Evolutionary conservation across 805 yeast genomes (phyloP).

Genomic region (Kodamaea fukazawae): DNA sequence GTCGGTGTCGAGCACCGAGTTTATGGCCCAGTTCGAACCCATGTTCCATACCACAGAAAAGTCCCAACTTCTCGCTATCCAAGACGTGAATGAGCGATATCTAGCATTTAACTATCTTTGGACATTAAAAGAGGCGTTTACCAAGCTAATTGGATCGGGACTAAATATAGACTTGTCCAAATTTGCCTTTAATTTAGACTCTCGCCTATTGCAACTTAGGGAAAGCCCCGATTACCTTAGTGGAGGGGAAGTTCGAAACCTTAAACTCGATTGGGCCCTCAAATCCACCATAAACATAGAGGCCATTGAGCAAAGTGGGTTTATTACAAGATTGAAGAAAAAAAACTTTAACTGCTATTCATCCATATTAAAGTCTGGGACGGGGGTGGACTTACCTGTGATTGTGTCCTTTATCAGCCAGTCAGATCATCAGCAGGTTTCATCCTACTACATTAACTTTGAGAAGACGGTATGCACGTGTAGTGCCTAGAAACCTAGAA

Average conservation of each 20-base stretch:
- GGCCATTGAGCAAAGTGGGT: conserved; percentile 2
- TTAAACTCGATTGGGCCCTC: background rate
- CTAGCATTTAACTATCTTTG: conserved; percentile 56
- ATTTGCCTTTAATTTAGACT: conserved; percentile 7
- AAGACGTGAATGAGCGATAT: conserved; percentile 18
- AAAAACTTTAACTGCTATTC: conserved; percentile 8
- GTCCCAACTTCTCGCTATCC: conserved; percentile 20
- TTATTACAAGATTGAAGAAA: conserved; percentile 4
- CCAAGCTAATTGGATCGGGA: conserved; percentile 67
- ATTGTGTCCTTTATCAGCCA: conserved; percentile 10
- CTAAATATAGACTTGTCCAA: conserved; percentile 15
- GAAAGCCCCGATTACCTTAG: too few relatives aligned
- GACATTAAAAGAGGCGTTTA: conserved; percentile 78
- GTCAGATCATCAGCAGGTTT: background rate
- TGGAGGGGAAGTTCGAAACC: background rate
- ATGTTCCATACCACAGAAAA: conserved; percentile 41
- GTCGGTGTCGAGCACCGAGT: conserved; percentile 21
- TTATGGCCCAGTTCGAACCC: conserved; percentile 38
- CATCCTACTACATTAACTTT: background rate
- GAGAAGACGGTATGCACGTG: background rate
- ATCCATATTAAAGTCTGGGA: conserved; percentile 4
- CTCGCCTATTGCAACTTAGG: background rate
- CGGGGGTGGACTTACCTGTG: conserved; percentile 7
- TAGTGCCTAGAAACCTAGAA: background rate
- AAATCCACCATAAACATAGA: conserved; percentile 4